These are phyloP conservation scores for Claviceps paspali DNA, from an alignment of 2,329 filamentous ascomycete species.

Conservation along the genomic window DNA sequence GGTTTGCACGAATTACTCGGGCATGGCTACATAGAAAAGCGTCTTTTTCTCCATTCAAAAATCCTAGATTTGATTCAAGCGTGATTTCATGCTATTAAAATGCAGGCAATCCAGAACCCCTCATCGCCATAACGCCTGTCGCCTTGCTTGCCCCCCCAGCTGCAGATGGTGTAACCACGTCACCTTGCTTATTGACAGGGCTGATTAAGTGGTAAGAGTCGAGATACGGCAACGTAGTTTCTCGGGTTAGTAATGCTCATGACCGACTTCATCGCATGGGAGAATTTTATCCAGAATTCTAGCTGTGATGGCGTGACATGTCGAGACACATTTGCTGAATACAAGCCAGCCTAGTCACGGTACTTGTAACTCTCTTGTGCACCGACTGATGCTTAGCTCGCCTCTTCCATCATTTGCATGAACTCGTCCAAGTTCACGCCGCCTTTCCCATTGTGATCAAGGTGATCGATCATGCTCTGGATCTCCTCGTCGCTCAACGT, in stretches of 20 bases:
- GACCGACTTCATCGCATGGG: not conserved
- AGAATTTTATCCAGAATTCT: not conserved
- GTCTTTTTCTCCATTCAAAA: constrained; percentile 16
- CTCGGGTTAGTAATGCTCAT: not conserved
- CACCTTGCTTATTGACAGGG: not conserved
- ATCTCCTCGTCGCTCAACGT: constrained; percentile 87
- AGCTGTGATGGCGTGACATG: not conserved
- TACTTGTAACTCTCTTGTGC: not conserved
- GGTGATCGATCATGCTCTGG: constrained; percentile 92
- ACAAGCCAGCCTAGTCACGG: not conserved
- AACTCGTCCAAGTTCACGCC: constrained; percentile 58
- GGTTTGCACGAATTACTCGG: constrained; percentile 3
- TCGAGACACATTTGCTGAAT: not conserved
- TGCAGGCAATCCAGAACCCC: constrained; percentile 2
- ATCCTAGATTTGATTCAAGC: constrained; percentile 18
- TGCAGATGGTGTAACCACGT: not conserved
- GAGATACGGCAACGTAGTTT: not conserved
- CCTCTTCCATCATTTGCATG: constrained; percentile 43
- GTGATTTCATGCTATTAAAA: constrained; percentile 4
- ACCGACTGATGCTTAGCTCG: constrained; percentile 15
- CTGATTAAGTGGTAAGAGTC: not conserved
- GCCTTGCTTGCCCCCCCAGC: not conserved
- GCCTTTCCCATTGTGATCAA: constrained; percentile 87
- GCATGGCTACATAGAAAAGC: constrained; percentile 17
- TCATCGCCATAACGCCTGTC: constrained; percentile 1